Conservation (phyloP, 768 basidiomycete species). For the Trametes coccinea region DNA sequence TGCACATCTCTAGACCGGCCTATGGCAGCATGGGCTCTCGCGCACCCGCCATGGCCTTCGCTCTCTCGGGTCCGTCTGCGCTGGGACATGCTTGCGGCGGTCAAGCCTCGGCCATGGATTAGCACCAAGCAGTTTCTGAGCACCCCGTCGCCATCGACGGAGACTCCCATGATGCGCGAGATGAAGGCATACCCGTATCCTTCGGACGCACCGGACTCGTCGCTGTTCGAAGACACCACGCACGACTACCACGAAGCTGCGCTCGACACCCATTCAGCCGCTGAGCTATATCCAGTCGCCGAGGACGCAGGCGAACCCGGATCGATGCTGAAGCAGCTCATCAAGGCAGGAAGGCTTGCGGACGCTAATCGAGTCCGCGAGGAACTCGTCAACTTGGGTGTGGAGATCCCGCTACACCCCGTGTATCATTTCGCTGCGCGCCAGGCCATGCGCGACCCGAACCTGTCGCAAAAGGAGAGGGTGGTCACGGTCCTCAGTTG, state of each 20-base stretch:
- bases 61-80: slow-evolving; percentile 18
- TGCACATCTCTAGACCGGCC: not conserved
- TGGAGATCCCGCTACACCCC: slow-evolving; percentile 37
- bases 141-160: slow-evolving; percentile 20
- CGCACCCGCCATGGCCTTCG: slow-evolving; percentile 19
- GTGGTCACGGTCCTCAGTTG: slow-evolving; percentile 38
- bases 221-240: slow-evolving; percentile 40
- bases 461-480: slow-evolving; percentile 19
- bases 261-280: slow-evolving; percentile 7
- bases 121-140: slow-evolving; percentile 26
- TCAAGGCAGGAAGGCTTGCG: slow-evolving; percentile 32
- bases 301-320: slow-evolving; percentile 13
- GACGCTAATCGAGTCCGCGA: slow-evolving; percentile 40
- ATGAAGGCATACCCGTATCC: slow-evolving; percentile 40
- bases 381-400: slow-evolving; percentile 41
- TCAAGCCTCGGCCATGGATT: slow-evolving; percentile 6
- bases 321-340: slow-evolving; percentile 29
- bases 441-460: slow-evolving; percentile 29
- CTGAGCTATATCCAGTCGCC: not conserved
- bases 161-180: slow-evolving; percentile 40
- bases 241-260: slow-evolving; percentile 34
- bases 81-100: slow-evolving; percentile 11
- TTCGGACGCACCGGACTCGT: slow-evolving; percentile 29
- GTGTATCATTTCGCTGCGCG: slow-evolving; percentile 40
- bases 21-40: slow-evolving; percentile 30